These are phyloP conservation scores for Venturiaceae sp. DNA, from an alignment of 2,329 filamentous ascomycete genomes.

Conservation along the genomic window DNA sequence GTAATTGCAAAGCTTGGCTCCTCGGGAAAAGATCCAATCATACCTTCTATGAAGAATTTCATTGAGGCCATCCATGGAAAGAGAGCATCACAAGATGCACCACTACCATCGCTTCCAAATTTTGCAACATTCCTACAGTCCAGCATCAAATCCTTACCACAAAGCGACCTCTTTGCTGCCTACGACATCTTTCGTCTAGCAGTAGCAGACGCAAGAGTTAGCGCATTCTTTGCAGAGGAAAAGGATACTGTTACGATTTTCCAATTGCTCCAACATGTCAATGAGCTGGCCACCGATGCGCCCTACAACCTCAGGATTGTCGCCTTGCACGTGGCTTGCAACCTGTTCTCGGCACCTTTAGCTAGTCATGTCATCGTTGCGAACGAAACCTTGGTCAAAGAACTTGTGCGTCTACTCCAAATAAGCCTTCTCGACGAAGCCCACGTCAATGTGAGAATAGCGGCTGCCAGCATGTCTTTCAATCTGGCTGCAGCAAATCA, in stretches of 20 bases:
- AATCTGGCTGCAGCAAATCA: constrained; percentile 69
- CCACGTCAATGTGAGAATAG: constrained; percentile 66
- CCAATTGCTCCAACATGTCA: constrained; percentile 51
- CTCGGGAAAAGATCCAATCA: constrained; percentile 46
- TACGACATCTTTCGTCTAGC: constrained; percentile 78
- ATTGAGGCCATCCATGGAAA: constrained; percentile 51
- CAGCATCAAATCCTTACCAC: constrained; percentile 46
- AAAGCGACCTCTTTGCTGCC: constrained; percentile 63
- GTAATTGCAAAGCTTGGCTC: constrained; percentile 67
- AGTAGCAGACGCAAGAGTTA: constrained; percentile 67
- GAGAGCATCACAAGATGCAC: constrained; percentile 46
- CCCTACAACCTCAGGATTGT: constrained; percentile 80
- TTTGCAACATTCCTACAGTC: constrained; percentile 54
- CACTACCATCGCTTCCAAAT: constrained; percentile 58
- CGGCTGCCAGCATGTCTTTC: constrained; percentile 73
- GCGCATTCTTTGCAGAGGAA: constrained; percentile 77
- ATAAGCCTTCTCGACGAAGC: constrained; percentile 69
- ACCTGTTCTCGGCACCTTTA: constrained; percentile 68
- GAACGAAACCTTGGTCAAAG: constrained; percentile 23
- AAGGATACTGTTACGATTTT: constrained; percentile 42
- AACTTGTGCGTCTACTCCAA: constrained; percentile 60
- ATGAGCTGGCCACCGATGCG: constrained; percentile 41
- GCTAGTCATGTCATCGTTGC: constrained; percentile 54
- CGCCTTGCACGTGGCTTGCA: constrained; percentile 73
- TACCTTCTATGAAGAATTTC: constrained; percentile 60